Evolutionary conservation across 1,284 basidiomycete genomes (phyloP).

Genomic region (Ustanciosporium gigantosporum): DNA sequence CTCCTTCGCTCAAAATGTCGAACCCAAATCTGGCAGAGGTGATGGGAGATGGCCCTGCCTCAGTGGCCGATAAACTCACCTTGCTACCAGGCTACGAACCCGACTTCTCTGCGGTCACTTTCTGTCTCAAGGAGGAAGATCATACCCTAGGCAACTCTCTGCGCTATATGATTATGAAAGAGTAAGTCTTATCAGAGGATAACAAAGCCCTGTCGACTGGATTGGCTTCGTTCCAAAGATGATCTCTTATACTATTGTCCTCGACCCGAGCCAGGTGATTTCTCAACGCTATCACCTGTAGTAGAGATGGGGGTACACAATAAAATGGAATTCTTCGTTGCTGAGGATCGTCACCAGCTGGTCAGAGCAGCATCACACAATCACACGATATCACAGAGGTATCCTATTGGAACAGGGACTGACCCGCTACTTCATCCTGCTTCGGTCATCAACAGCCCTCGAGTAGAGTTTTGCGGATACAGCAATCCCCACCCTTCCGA

Average conservation of each 20-base stretch:
- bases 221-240: constrained; percentile 21
- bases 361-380: too few species aligned
- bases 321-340: constrained; percentile 62
- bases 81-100: constrained; percentile 71
- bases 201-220: too few species aligned
- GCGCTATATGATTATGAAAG: constrained; percentile 98
- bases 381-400: too few species aligned
- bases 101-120: constrained; percentile 87
- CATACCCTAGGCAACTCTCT: constrained; percentile 94
- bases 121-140: constrained; percentile 87
- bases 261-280: constrained; percentile 41
- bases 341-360: constrained; percentile 36
- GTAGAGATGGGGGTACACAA: constrained; percentile 54
- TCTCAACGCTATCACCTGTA: constrained; percentile 30
- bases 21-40: constrained; percentile 43
- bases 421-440: too few species aligned
- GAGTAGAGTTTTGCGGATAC: constrained; percentile 97
- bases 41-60: constrained; percentile 36
- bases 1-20: constrained; percentile 33
- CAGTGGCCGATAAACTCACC: constrained; percentile 35
- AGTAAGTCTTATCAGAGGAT: constrained; percentile 67
- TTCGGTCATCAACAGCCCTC: too few species aligned
- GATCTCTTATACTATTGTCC: constrained; percentile 38
- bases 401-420: too few species aligned
- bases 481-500: constrained; percentile 95